Percentiles rank a stretch among this genome's conserved stretches.
Evolutionary conservation across 2,329 filamentous ascomycete species (phyloP).

Genomic region (Beauveria bassiana): DNA sequence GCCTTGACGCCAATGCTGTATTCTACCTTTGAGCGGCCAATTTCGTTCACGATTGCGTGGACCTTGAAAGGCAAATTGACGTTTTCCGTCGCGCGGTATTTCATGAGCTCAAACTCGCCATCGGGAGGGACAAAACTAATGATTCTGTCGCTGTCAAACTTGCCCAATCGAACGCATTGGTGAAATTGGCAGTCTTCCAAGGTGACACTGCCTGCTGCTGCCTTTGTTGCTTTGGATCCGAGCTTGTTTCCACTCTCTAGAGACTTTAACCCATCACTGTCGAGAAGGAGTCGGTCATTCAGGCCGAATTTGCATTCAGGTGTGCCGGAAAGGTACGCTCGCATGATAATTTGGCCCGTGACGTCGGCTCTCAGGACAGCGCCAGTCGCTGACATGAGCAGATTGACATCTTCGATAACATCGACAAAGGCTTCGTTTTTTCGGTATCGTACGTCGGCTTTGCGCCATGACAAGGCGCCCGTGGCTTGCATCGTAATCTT

Average conservation of each 20-base stretch:
- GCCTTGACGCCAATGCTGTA: constrained; percentile 97
- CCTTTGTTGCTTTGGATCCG: constrained; percentile 85
- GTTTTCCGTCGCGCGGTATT: constrained; percentile 95
- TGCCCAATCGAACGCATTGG: constrained; percentile 94
- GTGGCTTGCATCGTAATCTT: constrained; percentile 99
- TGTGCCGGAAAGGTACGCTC: constrained; percentile 90
- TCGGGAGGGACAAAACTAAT: constrained; percentile 96
- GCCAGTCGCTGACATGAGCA: constrained; percentile 97
- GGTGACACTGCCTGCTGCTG: constrained; percentile 89
- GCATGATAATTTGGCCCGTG: constrained; percentile 96
- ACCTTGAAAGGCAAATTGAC: constrained; percentile 98
- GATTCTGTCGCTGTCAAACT: constrained; percentile 93
- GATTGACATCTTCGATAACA: constrained; percentile 97
- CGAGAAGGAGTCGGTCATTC: constrained; percentile 90
- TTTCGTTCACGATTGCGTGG: constrained; percentile 95
- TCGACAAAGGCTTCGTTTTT: constrained; percentile 99
- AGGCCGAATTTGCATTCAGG: constrained; percentile 99
- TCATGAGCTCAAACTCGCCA: constrained; percentile 97
- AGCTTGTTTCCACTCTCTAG: constrained; percentile 68
- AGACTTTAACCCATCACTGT: constrained; percentile 59
- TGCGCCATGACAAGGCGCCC: constrained; percentile 91
- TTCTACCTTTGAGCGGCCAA: constrained; percentile 95
- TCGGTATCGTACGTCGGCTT: constrained; percentile 95
- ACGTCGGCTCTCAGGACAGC: constrained; percentile 93
- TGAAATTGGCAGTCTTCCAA: constrained; percentile 98